Evolutionary conservation across 768 basidiomycete genomes (phyloP).

Genomic region (Multifurca ochricompacta): DNA sequence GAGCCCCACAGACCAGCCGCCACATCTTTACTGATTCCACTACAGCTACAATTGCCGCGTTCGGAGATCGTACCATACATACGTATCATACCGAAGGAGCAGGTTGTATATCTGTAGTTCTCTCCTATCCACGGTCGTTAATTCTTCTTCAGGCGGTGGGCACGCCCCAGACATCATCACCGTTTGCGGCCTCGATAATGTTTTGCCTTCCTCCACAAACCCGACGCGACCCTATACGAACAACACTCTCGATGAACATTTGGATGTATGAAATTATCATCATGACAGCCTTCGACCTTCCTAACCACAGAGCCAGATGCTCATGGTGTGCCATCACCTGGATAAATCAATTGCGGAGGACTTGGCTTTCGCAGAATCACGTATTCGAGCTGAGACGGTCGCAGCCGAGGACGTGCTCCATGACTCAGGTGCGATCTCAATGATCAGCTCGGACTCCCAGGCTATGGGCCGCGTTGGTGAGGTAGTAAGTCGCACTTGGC

Average conservation of each 20-base stretch:
- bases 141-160: conserved; percentile 56
- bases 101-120: conserved; percentile 35
- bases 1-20: conserved; percentile 21
- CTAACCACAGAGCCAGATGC: conserved; percentile 54
- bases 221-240: conserved; percentile 87
- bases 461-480: conserved; percentile 99
- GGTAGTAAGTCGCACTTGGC: conserved; percentile 88
- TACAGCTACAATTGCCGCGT: conserved; percentile 79
- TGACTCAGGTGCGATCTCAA: conserved; percentile 88
- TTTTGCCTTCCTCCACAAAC: conserved; percentile 94
- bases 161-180: conserved; percentile 98
- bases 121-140: background rate
- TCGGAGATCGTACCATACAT: conserved; percentile 87
- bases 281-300: background rate
- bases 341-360: conserved; percentile 90
- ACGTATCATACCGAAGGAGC: conserved; percentile 98
- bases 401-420: conserved; percentile 96
- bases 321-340: conserved; percentile 99
- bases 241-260: conserved; percentile 95
- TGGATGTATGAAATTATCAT: conserved; percentile 60
- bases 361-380: conserved; percentile 91
- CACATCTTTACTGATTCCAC: background rate
- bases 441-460: conserved; percentile 95
- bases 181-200: conserved; percentile 85
- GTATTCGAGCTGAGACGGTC: conserved; percentile 93